Base-by-base conservation (phyloP, 1,284 basidiomycete species). In the Fomitiporia mediterranea region DNA sequence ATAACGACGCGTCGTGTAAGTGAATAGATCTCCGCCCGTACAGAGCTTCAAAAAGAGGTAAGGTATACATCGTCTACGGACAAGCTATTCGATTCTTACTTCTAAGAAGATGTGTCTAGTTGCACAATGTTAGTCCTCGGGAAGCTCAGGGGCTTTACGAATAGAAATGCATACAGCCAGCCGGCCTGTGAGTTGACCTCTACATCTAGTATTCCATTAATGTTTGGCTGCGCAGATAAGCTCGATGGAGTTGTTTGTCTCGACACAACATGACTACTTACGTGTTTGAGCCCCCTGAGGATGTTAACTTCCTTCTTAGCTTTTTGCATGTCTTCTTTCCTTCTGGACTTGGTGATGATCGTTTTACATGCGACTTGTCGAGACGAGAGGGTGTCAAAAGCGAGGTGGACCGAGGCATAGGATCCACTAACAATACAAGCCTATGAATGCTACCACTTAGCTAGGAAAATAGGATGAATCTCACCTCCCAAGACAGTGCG, bases 311-410 rank as follows among this genome's bases (percentile, higher is more conserved):
- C 91, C 63, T 84, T 86, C 77, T 83, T 81, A 15, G 89, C 80
- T 62, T 82, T 81, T 13, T 71, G 76, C 37, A 81, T 65, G 49
- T 84, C 84, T 34, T 74, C 72, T 25, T 77, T 78, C 42, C 75
- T 76, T 60, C 78, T 83, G 32, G 77, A 76, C 59, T 78, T 80
- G 13, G 58, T 37, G 9, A 56, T 42, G 62, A 92, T 85, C 51
- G 82, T 89, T 68, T 94, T 94, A 70, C 89, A 90, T 6, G 91
- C 91, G 25, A 89, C 86, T 69, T 93, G 91, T 46, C 81, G 76
- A 61, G 79, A 74, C 32, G 75, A 76, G n/a, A 69, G 64, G 3
- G 74, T 75, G 63, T 90, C 85, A 53, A 86, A 73, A 11, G 87
- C 88, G 30, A 93, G 78, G 65, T 91, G 83, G 1, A 93, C 87